Conservation (phyloP, 75 land plant genomes). For the Selaginella moellendorffii region DNA sequence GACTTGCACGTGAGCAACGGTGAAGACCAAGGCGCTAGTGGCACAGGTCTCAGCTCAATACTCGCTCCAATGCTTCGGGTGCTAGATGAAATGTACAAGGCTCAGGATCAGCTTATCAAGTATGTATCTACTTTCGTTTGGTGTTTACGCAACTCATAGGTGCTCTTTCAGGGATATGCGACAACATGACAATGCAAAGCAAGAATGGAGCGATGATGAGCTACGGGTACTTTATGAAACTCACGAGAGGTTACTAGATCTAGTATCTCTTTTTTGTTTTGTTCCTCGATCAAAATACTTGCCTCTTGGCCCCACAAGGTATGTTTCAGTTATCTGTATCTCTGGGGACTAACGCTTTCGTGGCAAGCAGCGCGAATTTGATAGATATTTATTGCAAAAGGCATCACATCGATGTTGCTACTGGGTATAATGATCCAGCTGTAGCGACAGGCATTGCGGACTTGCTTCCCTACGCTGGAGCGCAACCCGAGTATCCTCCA, state of each 20-base stretch:
- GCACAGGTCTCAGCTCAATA: constrained; percentile 89
- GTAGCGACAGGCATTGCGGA: constrained; percentile 93
- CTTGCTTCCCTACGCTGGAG: constrained; percentile 39
- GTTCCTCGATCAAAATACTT: constrained; percentile 93
- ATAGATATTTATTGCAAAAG: constrained; percentile 77
- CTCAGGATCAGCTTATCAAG: constrained; percentile 90
- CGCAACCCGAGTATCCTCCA: constrained; percentile 24
- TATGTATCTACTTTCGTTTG: constrained; percentile 23
- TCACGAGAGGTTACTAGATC: constrained; percentile 81
- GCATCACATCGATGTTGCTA: constrained; percentile 68
- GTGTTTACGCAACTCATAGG: no score
- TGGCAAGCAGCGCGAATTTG: constrained; percentile 54
- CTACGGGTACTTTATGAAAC: constrained; percentile 79
- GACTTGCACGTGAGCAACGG: constrained; percentile 73
- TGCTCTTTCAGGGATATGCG: constrained; percentile 98
- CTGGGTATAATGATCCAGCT: constrained; percentile 85
- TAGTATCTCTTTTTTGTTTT: constrained; percentile 88
- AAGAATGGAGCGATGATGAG: constrained; percentile 98
- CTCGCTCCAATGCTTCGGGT: constrained; percentile 76
- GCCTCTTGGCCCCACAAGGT: constrained; percentile 97
- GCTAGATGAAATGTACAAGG: constrained; percentile 95
- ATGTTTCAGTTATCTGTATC: no score
- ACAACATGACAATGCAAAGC: constrained; percentile 81
- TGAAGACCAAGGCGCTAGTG: constrained; percentile 99
- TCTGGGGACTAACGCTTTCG: no score